Conservation (phyloP, 2,329 filamentous ascomycete species). For the Cadophora sp. region DNA sequence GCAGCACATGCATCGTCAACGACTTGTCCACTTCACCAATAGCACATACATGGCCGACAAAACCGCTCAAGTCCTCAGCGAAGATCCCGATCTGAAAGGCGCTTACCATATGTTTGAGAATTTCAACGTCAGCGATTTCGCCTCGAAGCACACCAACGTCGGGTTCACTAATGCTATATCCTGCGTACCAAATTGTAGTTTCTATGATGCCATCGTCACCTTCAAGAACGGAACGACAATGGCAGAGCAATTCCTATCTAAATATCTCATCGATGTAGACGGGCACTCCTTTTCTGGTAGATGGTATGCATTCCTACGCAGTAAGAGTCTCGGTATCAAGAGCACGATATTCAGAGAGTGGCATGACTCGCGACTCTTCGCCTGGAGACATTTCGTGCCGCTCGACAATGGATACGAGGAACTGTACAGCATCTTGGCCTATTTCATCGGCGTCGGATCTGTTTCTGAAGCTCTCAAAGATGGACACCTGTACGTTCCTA, state of each 20-base stretch:
- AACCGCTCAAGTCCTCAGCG: conserved; percentile 45
- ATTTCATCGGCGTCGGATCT: conserved; percentile 68
- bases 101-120: conserved; percentile 49
- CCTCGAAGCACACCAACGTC: conserved; percentile 44
- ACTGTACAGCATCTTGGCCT: conserved; percentile 75
- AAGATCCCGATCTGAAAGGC: conserved; percentile 47
- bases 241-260: conserved; percentile 63
- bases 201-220: conserved; percentile 53
- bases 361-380: conserved; percentile 76
- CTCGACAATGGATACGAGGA: conserved; percentile 78
- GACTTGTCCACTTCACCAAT: conserved; percentile 63
- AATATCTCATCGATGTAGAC: conserved; percentile 79
- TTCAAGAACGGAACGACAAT: conserved; percentile 63
- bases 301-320: conserved; percentile 72
- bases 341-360: conserved; percentile 80
- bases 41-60: conserved; percentile 54
- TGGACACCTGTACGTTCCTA: conserved; percentile 49
- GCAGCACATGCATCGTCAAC: conserved; percentile 62
- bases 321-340: conserved; percentile 76
- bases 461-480: conserved; percentile 57
- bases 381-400: conserved; percentile 84
- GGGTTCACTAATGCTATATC: conserved; percentile 51
- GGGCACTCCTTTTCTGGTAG: conserved; percentile 75
- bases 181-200: conserved; percentile 53
- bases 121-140: conserved; percentile 51